These are phyloP conservation scores for Xerocomus alliaceus DNA, from an alignment of 1,284 basidiomycete genomes.

Conservation along the genomic window DNA sequence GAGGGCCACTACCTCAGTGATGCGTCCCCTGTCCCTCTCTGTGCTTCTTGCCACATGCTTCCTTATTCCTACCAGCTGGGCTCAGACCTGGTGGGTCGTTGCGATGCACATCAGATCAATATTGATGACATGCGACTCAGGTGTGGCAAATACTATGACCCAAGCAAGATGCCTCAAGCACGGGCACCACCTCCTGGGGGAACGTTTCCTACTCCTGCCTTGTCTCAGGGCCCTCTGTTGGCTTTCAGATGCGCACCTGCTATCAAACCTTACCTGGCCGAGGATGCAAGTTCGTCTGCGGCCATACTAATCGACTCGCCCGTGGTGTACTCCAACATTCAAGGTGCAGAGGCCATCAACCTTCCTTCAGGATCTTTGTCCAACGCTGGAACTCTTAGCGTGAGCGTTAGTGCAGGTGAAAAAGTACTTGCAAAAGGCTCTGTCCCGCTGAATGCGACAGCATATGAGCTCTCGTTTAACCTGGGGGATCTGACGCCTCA, in stretches of 20 bases:
- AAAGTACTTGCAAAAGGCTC: conserved; percentile 26
- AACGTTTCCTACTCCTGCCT: conserved; percentile 24
- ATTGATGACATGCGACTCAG: conserved; percentile 15
- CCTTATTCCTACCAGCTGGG: conserved; percentile 15
- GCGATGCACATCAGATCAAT: neutral
- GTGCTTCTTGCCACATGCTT: conserved; percentile 27
- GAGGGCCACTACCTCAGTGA: conserved; percentile 2
- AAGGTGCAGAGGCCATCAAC: conserved; percentile 28
- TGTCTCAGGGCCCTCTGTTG: conserved; percentile 31
- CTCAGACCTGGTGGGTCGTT: conserved; percentile 45
- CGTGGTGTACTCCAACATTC: conserved; percentile 34
- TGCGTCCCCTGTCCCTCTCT: conserved; percentile 15
- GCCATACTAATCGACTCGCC: conserved; percentile 35
- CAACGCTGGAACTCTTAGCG: conserved; percentile 31
- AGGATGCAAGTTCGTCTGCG: conserved; percentile 31
- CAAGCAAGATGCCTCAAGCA: conserved; percentile 29
- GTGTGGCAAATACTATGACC: conserved; percentile 42
- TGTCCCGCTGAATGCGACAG: conserved; percentile 40
- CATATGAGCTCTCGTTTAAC: conserved; percentile 33
- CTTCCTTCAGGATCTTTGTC: conserved; percentile 34
- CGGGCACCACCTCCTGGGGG: conserved; percentile 37
- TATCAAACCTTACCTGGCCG: conserved; percentile 38
- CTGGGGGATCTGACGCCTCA: conserved; percentile 32
- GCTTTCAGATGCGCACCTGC: conserved; percentile 41
- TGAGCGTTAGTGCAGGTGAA: conserved; percentile 31